These are phyloP conservation scores for Cardamine occulta DNA, from an alignment of 345 rosid species.

Conservation along the genomic window DNA sequence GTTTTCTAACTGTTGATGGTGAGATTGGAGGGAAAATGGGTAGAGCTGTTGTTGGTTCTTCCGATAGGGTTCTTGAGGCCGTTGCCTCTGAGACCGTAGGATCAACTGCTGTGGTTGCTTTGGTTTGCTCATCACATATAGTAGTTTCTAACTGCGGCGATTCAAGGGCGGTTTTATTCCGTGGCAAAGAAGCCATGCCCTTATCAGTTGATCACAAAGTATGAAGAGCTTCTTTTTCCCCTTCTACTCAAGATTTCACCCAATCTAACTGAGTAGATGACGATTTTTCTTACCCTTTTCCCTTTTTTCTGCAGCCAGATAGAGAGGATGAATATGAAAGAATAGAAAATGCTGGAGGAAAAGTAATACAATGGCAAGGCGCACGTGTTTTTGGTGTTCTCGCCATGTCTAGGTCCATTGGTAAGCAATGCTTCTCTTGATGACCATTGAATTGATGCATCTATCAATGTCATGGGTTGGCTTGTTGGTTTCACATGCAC, in stretches of 20 bases:
- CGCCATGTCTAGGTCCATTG: slow-evolving; percentile 97
- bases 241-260: not conserved
- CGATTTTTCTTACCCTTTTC: not conserved
- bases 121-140: slow-evolving; percentile 83
- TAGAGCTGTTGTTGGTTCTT: slow-evolving; percentile 31
- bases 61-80: slow-evolving; percentile 47
- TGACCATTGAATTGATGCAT: not conserved
- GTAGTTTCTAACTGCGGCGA: slow-evolving; percentile 95
- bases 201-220: slow-evolving; percentile 96
- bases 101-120: slow-evolving; percentile 90
- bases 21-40: slow-evolving; percentile 69
- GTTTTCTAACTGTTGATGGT: slow-evolving; percentile 76
- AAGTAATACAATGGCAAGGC: slow-evolving; percentile 97
- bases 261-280: not conserved
- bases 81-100: slow-evolving; percentile 97
- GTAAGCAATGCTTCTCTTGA: slow-evolving; percentile 47
- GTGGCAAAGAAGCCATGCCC: slow-evolving; percentile 90
- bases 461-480: slow-evolving; percentile 6
- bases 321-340: slow-evolving; percentile 94
- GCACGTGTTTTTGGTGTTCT: slow-evolving; percentile 97
- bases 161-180: slow-evolving; percentile 93
- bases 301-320: slow-evolving; percentile 66
- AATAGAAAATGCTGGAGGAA: slow-evolving; percentile 97
- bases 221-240: slow-evolving; percentile 32
- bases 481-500: slow-evolving; percentile 15